Base-by-base conservation (phyloP, 2,329 filamentous ascomycete genomes). In the Samsoniella hepiali region DNA sequence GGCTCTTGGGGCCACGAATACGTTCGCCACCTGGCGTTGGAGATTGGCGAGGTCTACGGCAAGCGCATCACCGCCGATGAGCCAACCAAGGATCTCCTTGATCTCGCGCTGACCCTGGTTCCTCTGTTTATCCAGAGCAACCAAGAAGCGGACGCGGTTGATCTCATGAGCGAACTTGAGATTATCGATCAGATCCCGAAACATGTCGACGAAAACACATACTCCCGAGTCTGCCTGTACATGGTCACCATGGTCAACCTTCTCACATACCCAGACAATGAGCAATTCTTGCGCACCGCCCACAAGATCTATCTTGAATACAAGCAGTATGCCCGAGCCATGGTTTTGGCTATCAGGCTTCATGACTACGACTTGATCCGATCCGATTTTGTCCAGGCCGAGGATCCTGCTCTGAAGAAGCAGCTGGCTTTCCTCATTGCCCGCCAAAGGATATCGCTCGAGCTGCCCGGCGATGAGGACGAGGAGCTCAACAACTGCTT, bases 241-340 rank as follows among this genome's bases (percentile, higher is more conserved):
- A 97, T 99, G 89, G 92, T 96, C 70, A 96, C 92, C 81, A 98
- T 98, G 91, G 95, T 99, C 69, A 96, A 95, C 73, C 86, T 99
- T 27, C 87, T 99, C 75, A 97, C 95, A 61, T 98, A 96, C 73
- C 95, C 95, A 50, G 95, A 99, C 77, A 97, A 99, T 77, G 91
- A 97, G 74, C 88, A 91, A 71, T 98, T 99, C 78, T 88, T 99
- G 65, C 89, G 88, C 68, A 96, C 94, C 8, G 93, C 94, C 55
- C 95, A 98, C 79, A 85, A 89, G 67, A 96, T 99, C 73, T 99
- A 99, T 79, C 89, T 93, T 70, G 85, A 91, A 69, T 96, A 97
- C 81, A 91, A 95, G 72, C 92, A 97, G 75, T 88, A 93, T 69
- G 90, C 94, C 3, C 93, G 97, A 76, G 96, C 96, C 3, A 93